A percentile compares a stretch with the other conserved stretches of the same genome.
Evolutionary conservation across 305 asterid species (phyloP).

Genomic region (Fraxinus ornus): DNA sequence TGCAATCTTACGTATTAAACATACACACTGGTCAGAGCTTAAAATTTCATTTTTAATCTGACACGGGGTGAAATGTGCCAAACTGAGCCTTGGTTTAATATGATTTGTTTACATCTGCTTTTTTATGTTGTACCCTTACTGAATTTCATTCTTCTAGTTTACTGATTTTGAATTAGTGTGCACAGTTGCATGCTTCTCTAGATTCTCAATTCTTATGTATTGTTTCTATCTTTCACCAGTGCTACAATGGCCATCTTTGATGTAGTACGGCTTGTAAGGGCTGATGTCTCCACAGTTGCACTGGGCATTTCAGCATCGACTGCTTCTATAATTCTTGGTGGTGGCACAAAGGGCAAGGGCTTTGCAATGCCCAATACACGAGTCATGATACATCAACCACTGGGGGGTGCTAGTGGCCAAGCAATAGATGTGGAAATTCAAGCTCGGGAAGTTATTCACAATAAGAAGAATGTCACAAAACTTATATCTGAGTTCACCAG

Average conservation of each 20-base stretch:
- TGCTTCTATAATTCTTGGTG: slow-evolving; percentile 87
- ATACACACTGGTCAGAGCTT: not conserved
- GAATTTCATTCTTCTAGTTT: not conserved
- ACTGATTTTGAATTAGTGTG: slow-evolving; percentile 1
- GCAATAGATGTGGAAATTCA: slow-evolving; percentile 89
- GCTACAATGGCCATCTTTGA: slow-evolving; percentile 96
- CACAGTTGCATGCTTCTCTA: not conserved
- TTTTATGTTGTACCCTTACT: not conserved
- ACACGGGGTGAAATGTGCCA: not conserved
- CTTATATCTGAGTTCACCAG: slow-evolving; percentile 66
- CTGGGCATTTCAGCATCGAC: slow-evolving; percentile 90
- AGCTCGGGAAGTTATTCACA: slow-evolving; percentile 83
- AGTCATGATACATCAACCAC: slow-evolving; percentile 93
- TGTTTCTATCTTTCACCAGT: slow-evolving; percentile 39
- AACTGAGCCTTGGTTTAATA: not conserved
- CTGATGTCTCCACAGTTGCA: slow-evolving; percentile 89
- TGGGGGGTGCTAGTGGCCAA: slow-evolving; percentile 92
- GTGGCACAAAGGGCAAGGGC: slow-evolving; percentile 92
- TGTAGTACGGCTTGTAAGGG: slow-evolving; percentile 80
- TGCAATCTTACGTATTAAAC: not conserved
- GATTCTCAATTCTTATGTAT: slow-evolving; percentile 12
- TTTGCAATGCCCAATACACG: slow-evolving; percentile 94
- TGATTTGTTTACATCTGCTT: not conserved
- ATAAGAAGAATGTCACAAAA: slow-evolving; percentile 63
- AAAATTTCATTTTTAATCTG: not conserved